Base-by-base conservation (phyloP, 192 early-diverging fungal genomes). In the Mortierella hygrophila region DNA sequence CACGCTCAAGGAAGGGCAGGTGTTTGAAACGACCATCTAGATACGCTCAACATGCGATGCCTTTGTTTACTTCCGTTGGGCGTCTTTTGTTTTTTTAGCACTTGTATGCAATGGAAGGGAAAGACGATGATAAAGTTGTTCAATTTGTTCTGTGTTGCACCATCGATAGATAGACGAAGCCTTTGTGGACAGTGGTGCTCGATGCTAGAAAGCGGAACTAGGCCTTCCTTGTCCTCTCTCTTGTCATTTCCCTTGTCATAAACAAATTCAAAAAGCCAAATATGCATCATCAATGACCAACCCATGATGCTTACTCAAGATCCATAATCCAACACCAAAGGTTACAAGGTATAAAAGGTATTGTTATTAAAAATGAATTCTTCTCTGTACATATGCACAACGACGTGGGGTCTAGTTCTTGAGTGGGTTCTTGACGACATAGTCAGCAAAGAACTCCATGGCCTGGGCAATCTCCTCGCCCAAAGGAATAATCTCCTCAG, bases 401-500 rank as follows among this genome's bases (percentile, higher is more conserved):
- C 47, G 47, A 55, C 35, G 1, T 35, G 35, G n/a, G 55, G 21
- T 15, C 69, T 70, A 70, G 35, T 42, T 26, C 35, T 82, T 74
- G 68, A 87, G 47, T 23, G 79, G 78, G 72, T 80, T 73, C 60
- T 82, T 76, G 6, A 82, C 70, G 21, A 79, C 85, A 52, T 78
- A 77, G 54, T 81, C 75, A 15, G 79, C 85, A 78, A 79, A 87
- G 80, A 82, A 81, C 32, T 82, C 77, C 74, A 87, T 76, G 26
- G 85, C 85, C 72, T 80, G 57, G 29, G 83, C 47, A 81, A 88
- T 88, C 75, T 88, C 87, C 72, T 88, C 87, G 9, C 92, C 92
- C 40, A 91, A 82, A 5, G 93, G 92, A 26, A 92, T 83, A 72
- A 93, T 93, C 79, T 92, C 88, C 38, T 78, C 76, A 15, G 92